Evolutionary conservation across 495 filamentous ascomycete species (phyloP), one percentile per base, ranked within the genome.

Genomic region (Durotheca rogersii): DNA sequence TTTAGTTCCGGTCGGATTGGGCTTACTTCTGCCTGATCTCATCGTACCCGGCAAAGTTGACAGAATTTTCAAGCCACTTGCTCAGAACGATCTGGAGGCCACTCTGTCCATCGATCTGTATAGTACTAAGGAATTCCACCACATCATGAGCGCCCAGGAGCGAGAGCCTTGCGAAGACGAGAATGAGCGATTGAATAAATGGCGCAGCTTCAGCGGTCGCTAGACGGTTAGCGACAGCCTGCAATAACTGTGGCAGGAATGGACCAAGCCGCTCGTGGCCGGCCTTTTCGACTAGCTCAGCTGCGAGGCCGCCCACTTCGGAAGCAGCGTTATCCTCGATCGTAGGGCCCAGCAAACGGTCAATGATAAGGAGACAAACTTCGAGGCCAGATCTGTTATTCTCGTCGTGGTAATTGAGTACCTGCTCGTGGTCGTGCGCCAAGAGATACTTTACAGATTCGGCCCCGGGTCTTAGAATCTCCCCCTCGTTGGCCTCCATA

Each of bases 11-110:
- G 7, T 11, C 6, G 5, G 3, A 1, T 14, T 29, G 37, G 10
- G 70, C 80, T 66, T 70, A 89, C 86, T 97, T 98, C 65, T 96
- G 90, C 58, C 90, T 77, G 60, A 96, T 97, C 66, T 95, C 91
- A 58, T 96, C 90, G 59, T 96, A 98, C 14, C 93, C 93, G 6
- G 89, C 88, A 68, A 98, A 97, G 65, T 85, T 95, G 69, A 93
- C 80, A 2, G 90, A 96, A 67, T 96, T 93, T 68, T 96, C 92
- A 0, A 97, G 77, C 93, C 93, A 98, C 68, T 96, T 96, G 69
- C 82, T 76, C 52, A 98, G 69, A 10, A 98, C 93, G 1, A 96
- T 83, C 41, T 89, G 80, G 6, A 98, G 74, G 9, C 93, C 93
- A 60, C 77, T 95, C 56, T 81, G 74, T 14, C 76, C 78, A 20